Evolutionary conservation across 73 alveolate genomes (phyloP), one percentile per base, ranked within the genome.

Genomic region (Blepharisma stoltei): DNA sequence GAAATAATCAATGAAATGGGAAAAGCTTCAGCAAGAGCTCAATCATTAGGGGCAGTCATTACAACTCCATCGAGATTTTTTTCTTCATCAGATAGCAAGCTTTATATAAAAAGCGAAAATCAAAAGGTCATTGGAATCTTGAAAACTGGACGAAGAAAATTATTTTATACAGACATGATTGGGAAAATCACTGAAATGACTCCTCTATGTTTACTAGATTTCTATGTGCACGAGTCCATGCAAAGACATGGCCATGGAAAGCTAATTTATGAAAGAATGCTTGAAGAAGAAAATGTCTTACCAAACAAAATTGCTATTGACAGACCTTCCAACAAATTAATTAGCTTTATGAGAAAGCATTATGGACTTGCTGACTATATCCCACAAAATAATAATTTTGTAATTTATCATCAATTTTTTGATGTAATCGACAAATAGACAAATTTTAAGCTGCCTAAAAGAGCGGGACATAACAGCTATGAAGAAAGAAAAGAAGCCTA

Each of bases 211-310:
- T 96, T 93, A 1, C 87, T 90, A 14, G 98, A 93, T 76, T 93
- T 93, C 71, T 93, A 93, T 78, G 98, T 93, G 38, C 91, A 85
- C 85, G 98, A 93, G 77, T 77, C 89, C 48, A 83, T 81, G 50
- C 92, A 90, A 80, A 88, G 97, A 68, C 83, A 84, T 73, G 98
- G 98, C 23, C 78, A 81, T 32, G 98, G 98, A 25, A 90, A 81
- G 75, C 85, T 76, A 55, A 46, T 90, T 14, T 93, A 87, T 80
- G 94, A 85, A 41, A 54, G 54, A 44, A 93, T 93, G 96, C 85
- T 85, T 32, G 32, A 70, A 54, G 77, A 78, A 55, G 95, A 93
- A 67, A 77, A 77, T 44, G 86, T 78, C 52, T 27, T 49, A 27
- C 96, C 97, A 0, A 80, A 88, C 46, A 91, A 88, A 78, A 50